Conservation (phyloP, 495 filamentous ascomycete species). For the Xylaria bambusicola region DNA sequence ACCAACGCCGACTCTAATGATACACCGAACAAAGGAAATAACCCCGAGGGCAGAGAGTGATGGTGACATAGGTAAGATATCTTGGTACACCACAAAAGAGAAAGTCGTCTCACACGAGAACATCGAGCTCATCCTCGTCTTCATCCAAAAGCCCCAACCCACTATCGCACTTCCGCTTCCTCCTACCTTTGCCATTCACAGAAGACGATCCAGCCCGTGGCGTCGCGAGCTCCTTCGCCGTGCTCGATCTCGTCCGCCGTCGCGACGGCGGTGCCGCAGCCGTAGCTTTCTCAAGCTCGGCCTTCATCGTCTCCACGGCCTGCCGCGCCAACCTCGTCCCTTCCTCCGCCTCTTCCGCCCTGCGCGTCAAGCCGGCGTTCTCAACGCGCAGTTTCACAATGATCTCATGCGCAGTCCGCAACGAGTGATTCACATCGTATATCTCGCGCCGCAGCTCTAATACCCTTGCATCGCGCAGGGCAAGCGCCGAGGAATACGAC, state of each 20-base stretch:
- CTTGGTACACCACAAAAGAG: not conserved
- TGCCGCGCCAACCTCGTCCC: slow-evolving; percentile 48
- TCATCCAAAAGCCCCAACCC: slow-evolving; percentile 65
- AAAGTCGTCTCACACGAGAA: slow-evolving; percentile 10
- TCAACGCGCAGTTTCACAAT: slow-evolving; percentile 40
- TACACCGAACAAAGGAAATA: slow-evolving; percentile 11
- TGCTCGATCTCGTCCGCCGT: slow-evolving; percentile 1
- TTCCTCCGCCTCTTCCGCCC: slow-evolving; percentile 31
- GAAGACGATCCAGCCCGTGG: slow-evolving; percentile 21
- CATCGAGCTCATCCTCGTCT: slow-evolving; percentile 47
- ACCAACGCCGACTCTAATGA: not conserved
- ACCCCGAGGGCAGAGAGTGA: not conserved
- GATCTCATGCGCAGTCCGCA: slow-evolving; percentile 41
- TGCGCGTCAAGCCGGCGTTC: slow-evolving; percentile 34
- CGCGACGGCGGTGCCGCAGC: slow-evolving; percentile 27
- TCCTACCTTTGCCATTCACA: slow-evolving; percentile 28
- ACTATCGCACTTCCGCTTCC: slow-evolving; percentile 59
- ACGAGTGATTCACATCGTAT: slow-evolving; percentile 34
- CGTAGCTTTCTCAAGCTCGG: slow-evolving; percentile 43
- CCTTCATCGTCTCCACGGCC: slow-evolving; percentile 54
- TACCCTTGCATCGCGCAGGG: slow-evolving; percentile 45
- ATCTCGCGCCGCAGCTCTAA: slow-evolving; percentile 42
- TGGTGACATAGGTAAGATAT: not conserved
- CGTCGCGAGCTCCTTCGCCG: not conserved
- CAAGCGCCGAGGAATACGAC: slow-evolving; percentile 41